Conservation (phyloP, 2,329 filamentous ascomycete genomes). For the Nothomitra cinnamomea region DNA sequence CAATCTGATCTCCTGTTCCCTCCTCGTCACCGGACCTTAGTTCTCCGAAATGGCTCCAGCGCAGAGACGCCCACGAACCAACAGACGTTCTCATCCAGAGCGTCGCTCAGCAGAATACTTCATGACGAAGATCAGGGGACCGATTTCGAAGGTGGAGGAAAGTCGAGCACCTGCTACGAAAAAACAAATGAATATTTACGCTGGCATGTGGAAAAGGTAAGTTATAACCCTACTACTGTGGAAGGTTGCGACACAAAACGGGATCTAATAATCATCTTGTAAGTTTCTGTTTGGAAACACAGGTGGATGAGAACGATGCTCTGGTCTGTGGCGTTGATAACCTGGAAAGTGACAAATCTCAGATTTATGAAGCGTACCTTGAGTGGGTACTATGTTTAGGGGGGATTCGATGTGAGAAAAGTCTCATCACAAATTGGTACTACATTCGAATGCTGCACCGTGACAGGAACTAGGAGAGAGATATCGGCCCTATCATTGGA, state of each 20-base stretch:
- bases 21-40: neutral
- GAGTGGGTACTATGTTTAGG: neutral
- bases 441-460: neutral
- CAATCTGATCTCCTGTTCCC: neutral
- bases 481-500: neutral
- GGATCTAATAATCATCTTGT: conserved; percentile 1
- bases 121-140: neutral
- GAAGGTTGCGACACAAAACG: neutral
- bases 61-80: neutral
- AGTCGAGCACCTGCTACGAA: neutral
- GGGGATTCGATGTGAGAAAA: neutral
- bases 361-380: neutral
- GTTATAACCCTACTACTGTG: neutral
- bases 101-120: conserved; percentile 1
- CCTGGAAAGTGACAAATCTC: neutral
- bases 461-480: neutral
- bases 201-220: neutral
- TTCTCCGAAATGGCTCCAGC: conserved; percentile 1
- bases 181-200: conserved; percentile 1
- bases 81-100: neutral
- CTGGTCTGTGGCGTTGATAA: neutral
- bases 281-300: conserved; percentile 1
- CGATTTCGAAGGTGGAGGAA: neutral
- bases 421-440: neutral
- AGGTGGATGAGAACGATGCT: neutral